Evolutionary conservation across 2,329 filamentous ascomycete species (phyloP), one percentile per base, ranked within the genome.

Genomic region (Chrysoporthe deuterocubensis): DNA sequence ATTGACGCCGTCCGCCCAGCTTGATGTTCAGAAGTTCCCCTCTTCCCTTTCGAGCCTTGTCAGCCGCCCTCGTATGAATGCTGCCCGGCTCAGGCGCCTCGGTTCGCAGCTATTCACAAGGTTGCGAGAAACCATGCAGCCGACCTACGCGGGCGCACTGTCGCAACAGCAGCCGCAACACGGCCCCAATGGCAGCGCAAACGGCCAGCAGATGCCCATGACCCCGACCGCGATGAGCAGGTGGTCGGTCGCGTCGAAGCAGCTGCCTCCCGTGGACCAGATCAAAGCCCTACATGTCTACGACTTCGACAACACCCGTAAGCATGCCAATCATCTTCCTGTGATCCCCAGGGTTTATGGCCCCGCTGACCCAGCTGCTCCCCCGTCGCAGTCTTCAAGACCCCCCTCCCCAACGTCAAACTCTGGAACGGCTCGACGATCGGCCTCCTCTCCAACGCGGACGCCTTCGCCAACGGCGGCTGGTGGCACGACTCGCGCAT

Each of bases 401-500:
- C 92, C 16, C 96, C 96, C 6, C 82, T 97, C 1, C 96, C 96
- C 1, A 98, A 97, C 75, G 88, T 90, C 3, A 90, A 93, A 72
- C 79, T 99, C 75, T 99, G 96, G 96, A 91, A 90, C 72, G 87
- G 87, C 1, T 83, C 85, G 43, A 95, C 93, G 0, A 88, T 97
- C 62, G 93, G 93, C 60, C 85, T 89, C 69, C 84, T 99, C 13
- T 89, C 92, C 69, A 89, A 85, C 59, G 90, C 92, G 71, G 92
- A 96, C 71, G 84, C 87, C 64, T 92, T 98, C 73, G 82, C 89
- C 70, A 92, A 91, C 72, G 95, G 94, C 72, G 94, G 95, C 71
- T 99, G 96, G 96, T 99, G 96, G 96, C 96, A 99, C 79, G 94
- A 98, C 76, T 87, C 89, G 56, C 89, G 88, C 71, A 94, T 99